Evolutionary conservation across 305 asterid genomes (phyloP).

Genomic region (Fraxinus albicans): DNA sequence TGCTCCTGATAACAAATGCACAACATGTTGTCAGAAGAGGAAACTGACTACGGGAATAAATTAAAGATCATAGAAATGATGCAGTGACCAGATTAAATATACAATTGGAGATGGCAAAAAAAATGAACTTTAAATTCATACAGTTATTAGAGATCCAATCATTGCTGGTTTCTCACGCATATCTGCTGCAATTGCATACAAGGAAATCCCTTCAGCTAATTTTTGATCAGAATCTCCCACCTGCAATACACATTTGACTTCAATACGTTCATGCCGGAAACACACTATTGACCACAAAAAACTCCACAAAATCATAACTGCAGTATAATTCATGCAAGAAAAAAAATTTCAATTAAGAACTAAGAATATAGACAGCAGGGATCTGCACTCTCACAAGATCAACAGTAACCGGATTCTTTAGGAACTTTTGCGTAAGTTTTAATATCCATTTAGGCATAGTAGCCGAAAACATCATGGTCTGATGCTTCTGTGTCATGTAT

Average conservation of each 20-base stretch:
- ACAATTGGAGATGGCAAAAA: not conserved
- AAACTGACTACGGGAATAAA: not conserved
- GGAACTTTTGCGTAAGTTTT: conserved; percentile 75
- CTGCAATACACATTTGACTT: conserved; percentile 43
- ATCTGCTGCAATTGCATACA: conserved; percentile 64
- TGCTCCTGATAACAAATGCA: conserved; percentile 56
- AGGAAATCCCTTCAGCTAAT: conserved; percentile 85
- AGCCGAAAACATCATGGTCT: conserved; percentile 97
- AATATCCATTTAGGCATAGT: conserved; percentile 93
- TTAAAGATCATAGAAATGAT: not conserved
- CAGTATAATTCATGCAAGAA: not conserved
- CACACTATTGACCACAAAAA: not conserved
- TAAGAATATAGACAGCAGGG: not conserved
- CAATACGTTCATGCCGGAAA: conserved; percentile 4
- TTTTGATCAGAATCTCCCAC: conserved; percentile 88
- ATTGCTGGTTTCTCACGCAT: conserved; percentile 67
- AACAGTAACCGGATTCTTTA: conserved; percentile 67
- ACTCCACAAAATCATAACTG: not conserved
- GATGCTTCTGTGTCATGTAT: conserved; percentile 72
- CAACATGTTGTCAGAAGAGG: not conserved
- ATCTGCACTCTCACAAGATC: conserved; percentile 72
- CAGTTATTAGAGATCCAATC: conserved; percentile 74
- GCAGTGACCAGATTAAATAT: not conserved
- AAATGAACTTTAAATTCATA: conserved; percentile 31
- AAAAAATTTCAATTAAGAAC: not conserved